A percentile compares a stretch with the other conserved stretches of the same genome.
Evolutionary conservation across 331 rosid species (phyloP).

Genomic region (Quercus phellos): DNA sequence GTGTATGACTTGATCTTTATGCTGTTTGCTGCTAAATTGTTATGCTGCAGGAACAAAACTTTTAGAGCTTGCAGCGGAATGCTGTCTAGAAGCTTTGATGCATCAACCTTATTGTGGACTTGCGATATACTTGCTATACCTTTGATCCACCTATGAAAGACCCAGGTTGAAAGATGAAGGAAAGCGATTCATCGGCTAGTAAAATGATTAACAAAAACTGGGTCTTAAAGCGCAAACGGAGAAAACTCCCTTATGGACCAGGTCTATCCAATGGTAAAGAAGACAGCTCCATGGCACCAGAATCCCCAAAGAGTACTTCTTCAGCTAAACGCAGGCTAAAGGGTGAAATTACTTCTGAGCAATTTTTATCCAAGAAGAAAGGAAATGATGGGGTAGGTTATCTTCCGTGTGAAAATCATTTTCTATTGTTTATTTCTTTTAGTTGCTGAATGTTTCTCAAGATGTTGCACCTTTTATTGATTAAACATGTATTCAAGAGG

Average conservation of each 20-base stretch:
- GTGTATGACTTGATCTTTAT: not conserved
- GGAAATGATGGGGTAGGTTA: conserved; percentile 97
- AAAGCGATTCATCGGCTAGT: conserved; percentile 57
- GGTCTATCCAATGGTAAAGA: conserved; percentile 62
- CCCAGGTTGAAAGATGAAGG: conserved; percentile 54
- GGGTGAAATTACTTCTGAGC: conserved; percentile 49
- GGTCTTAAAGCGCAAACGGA: conserved; percentile 94
- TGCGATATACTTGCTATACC: conserved; percentile 24
- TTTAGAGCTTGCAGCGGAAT: conserved; percentile 5
- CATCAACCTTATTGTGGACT: conserved; percentile 1
- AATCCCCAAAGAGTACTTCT: conserved; percentile 52
- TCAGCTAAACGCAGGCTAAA: conserved; percentile 49
- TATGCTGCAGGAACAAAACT: conserved; percentile 14
- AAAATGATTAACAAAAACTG: conserved; percentile 86
- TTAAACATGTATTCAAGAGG: not conserved
- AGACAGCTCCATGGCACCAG: conserved; percentile 50
- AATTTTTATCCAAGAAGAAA: conserved; percentile 71
- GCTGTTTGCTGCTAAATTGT: conserved; percentile 13
- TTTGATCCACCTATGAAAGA: conserved; percentile 31
- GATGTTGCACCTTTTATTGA: not conserved
- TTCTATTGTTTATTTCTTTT: not conserved
- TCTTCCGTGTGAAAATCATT: not conserved
- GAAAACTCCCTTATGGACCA: conserved; percentile 63
- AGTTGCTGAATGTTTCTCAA: not conserved
- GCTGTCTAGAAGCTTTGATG: conserved; percentile 20